Percentiles rank a stretch among this genome's conserved stretches.
Evolutionary conservation across 371 early-diverging fungal genomes (phyloP).

Genomic region (Saksenaea vasiformis): DNA sequence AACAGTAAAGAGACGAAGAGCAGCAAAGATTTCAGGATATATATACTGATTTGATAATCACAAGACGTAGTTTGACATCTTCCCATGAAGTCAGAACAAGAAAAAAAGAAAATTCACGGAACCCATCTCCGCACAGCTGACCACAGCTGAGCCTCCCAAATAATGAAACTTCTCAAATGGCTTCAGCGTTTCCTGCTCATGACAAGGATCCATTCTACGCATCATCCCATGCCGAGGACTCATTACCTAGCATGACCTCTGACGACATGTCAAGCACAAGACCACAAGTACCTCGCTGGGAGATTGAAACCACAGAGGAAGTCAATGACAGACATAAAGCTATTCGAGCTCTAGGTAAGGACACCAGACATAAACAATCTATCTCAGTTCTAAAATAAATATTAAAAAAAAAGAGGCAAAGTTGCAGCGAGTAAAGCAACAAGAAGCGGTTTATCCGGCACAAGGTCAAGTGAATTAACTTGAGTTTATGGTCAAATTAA

Average conservation of each 20-base stretch:
- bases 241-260: background rate
- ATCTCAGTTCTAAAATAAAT: background rate
- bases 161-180: background rate
- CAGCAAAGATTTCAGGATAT: too few relatives aligned
- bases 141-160: background rate
- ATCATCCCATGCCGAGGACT: background rate
- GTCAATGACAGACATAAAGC: constrained; percentile 1
- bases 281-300: background rate
- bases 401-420: background rate
- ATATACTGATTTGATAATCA: too few relatives aligned
- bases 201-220: background rate
- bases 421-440: background rate
- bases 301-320: constrained; percentile 8
- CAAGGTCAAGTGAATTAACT: background rate
- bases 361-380: background rate
- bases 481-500: background rate
- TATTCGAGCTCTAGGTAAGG: background rate
- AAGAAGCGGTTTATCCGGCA: background rate
- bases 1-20: too few relatives aligned
- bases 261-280: background rate
- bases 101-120: background rate
- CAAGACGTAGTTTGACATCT: too few relatives aligned
- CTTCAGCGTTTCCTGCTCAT: background rate
- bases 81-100: background rate
- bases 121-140: background rate